phyloP scores from a whole-genome alignment of 805 yeast species.

The Cephaloascus albidus region DNA sequence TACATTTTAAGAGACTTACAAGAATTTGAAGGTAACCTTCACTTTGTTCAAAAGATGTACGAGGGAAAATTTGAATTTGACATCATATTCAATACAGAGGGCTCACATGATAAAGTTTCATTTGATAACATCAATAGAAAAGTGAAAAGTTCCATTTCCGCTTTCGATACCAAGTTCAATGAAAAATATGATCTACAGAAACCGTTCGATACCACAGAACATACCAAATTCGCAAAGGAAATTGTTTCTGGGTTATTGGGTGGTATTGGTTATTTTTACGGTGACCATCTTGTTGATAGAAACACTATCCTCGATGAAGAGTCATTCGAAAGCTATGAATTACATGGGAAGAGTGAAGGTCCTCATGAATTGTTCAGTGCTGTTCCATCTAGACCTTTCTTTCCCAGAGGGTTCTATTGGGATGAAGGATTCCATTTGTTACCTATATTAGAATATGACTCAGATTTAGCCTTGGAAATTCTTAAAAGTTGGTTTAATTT shows the following conservation, averaged over 20 bases:
- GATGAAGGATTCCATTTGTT: slow-evolving; percentile 95
- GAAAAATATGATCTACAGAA: slow-evolving; percentile 37
- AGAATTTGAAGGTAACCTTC: slow-evolving; percentile 64
- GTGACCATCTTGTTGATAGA: slow-evolving; percentile 76
- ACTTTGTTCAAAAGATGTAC: slow-evolving; percentile 68
- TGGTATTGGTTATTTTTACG: slow-evolving; percentile 83
- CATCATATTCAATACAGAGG: slow-evolving; percentile 44
- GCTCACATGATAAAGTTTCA: slow-evolving; percentile 28
- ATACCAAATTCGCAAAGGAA: slow-evolving; percentile 61
- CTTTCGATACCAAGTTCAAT: slow-evolving; percentile 45
- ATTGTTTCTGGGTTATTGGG: slow-evolving; percentile 78
- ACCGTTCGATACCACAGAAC: slow-evolving; percentile 40
- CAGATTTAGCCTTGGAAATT: slow-evolving; percentile 73
- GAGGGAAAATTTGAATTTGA: slow-evolving; percentile 72
- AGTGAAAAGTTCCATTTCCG: slow-evolving; percentile 18
- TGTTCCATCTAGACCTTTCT: slow-evolving; percentile 88
- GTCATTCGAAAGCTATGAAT: slow-evolving; percentile 44
- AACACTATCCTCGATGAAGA: slow-evolving; percentile 60
- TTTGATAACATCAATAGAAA: slow-evolving; percentile 22
- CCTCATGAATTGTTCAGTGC: slow-evolving; percentile 71
- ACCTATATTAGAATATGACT: slow-evolving; percentile 74
- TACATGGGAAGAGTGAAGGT: slow-evolving; percentile 58
- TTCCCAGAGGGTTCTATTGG: slow-evolving; percentile 97
- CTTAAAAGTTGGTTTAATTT: slow-evolving; percentile 79
- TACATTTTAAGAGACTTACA: slow-evolving; percentile 51